Conservation (phyloP, 2,329 filamentous ascomycete species). For the Xylariaceae sp. region DNA sequence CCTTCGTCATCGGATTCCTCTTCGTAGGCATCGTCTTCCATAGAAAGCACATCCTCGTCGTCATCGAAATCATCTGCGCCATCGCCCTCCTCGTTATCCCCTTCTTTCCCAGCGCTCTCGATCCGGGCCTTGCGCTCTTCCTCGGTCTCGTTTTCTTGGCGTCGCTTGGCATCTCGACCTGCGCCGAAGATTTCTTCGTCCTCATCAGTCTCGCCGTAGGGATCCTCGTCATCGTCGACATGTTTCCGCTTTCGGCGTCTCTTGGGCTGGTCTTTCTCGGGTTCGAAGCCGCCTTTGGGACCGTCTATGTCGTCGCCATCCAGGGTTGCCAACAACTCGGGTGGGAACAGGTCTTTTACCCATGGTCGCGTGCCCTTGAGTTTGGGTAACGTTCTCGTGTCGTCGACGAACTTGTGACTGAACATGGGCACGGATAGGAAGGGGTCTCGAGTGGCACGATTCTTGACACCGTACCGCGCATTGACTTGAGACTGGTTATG, state of each 20-base stretch:
- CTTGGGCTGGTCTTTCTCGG: constrained; percentile 29
- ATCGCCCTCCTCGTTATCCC: constrained; percentile 33
- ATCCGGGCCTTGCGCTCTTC: constrained; percentile 33
- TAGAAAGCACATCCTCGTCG: constrained; percentile 42
- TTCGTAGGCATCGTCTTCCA: constrained; percentile 46
- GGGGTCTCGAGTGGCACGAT: constrained; percentile 53
- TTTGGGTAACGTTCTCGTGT: constrained; percentile 52
- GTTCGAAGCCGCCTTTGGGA: constrained; percentile 26
- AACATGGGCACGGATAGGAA: constrained; percentile 58
- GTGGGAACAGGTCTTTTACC: constrained; percentile 49
- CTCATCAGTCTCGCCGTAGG: constrained; percentile 24
- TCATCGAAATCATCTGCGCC: constrained; percentile 40
- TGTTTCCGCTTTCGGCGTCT: constrained; percentile 39
- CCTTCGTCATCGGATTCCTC: constrained; percentile 52
- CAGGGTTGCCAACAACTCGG: constrained; percentile 52
- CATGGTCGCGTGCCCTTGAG: constrained; percentile 45
- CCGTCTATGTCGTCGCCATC: constrained; percentile 42
- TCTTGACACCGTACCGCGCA: constrained; percentile 51
- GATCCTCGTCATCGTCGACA: constrained; percentile 39
- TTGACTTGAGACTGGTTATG: constrained; percentile 59
- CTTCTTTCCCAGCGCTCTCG: constrained; percentile 27
- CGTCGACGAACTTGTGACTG: constrained; percentile 50
- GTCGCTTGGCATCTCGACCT: constrained; percentile 11
- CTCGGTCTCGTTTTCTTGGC: constrained; percentile 28
- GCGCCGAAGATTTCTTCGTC: constrained; percentile 15